phyloP scores from a whole-genome alignment of 2,329 filamentous ascomycete genomes.

The Lojkania enalia region DNA sequence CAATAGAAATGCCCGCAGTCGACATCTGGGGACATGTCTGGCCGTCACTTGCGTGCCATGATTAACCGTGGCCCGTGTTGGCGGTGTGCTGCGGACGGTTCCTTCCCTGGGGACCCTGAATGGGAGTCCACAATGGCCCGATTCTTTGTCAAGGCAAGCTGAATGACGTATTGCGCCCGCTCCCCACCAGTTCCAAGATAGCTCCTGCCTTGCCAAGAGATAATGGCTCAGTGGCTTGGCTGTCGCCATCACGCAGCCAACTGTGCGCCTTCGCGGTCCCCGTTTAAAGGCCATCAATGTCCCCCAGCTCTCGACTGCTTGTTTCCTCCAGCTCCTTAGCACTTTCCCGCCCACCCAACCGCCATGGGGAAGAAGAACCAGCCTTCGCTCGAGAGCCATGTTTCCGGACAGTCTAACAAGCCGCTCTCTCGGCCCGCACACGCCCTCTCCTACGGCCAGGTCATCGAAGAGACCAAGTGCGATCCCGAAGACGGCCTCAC shows the following conservation, averaged over 20 bases:
- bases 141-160: too few species aligned
- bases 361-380: slow-evolving; percentile 44
- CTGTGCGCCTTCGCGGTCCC: slow-evolving; percentile 19
- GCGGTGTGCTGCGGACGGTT: slow-evolving; percentile 12
- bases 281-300: slow-evolving; percentile 34
- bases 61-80: neutral
- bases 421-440: slow-evolving; percentile 66
- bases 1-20: too few species aligned
- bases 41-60: neutral
- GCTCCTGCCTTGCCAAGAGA: slow-evolving; percentile 32
- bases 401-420: slow-evolving; percentile 53
- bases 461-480: slow-evolving; percentile 62
- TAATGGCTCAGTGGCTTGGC: slow-evolving; percentile 34
- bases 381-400: slow-evolving; percentile 42
- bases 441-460: slow-evolving; percentile 57
- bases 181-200: slow-evolving; percentile 29
- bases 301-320: slow-evolving; percentile 37
- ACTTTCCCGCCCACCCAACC: slow-evolving; percentile 24
- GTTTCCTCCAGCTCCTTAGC: slow-evolving; percentile 29
- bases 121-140: too few species aligned
- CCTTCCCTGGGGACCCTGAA: slow-evolving; percentile 20
- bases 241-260: slow-evolving; percentile 23
- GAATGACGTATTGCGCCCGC: slow-evolving; percentile 29
- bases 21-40: too few species aligned
- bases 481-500: slow-evolving; percentile 69